Base-by-base conservation (phyloP, 116 monocot genomes). In the Iris pallida region DNA sequence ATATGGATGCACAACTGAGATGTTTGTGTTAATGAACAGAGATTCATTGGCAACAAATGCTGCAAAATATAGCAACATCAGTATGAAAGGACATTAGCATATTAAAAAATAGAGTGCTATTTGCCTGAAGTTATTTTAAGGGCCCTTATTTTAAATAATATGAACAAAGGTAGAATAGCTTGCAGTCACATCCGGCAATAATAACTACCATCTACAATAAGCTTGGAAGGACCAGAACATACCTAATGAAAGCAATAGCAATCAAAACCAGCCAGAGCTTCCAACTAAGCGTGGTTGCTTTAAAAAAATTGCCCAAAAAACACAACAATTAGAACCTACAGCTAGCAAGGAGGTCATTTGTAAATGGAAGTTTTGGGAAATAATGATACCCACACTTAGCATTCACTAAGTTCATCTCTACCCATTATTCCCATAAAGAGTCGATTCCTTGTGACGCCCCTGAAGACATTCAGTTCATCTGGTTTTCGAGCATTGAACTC, bases 401-500 rank as follows among this genome's bases (percentile, higher is more conserved):
- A 16, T 46, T 45, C 46, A 63, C 5, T 9, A n/a, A 8, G 57
- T 57, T 13, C 20, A 57, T 6, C 16, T 57, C 30, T 73, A 87
- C 82, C 98, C 47, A 98, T 47, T 58, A 98, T 98, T 4, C 72
- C 87, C 57, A 96, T 74, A 68, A 96, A 96, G n/a, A 96, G 86
- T 49, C 15, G 82, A 60, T 86, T 96, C 65, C 67, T 89, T 1
- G 80, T 73, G 5, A 96, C 63, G 16, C 96, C 96, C 11, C 70
- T 53, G 63, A 96, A 91, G n/a, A 89, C 56, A 61, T 91, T 96
- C 44, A 85, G 10, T 64, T 96, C 84, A 69, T 89, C 87, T 20
- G 92, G 96, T 65, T 91, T 96, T 61, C 96, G 72, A 30, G 96
- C 69, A 71, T 96, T 96, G 84, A 96, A 91, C 79, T 96, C 96